A percentile compares a stretch with the other conserved stretches of the same genome.
Conservation (phyloP, 2,329 filamentous ascomycete genomes). For the Setomelanomma holmii region DNA sequence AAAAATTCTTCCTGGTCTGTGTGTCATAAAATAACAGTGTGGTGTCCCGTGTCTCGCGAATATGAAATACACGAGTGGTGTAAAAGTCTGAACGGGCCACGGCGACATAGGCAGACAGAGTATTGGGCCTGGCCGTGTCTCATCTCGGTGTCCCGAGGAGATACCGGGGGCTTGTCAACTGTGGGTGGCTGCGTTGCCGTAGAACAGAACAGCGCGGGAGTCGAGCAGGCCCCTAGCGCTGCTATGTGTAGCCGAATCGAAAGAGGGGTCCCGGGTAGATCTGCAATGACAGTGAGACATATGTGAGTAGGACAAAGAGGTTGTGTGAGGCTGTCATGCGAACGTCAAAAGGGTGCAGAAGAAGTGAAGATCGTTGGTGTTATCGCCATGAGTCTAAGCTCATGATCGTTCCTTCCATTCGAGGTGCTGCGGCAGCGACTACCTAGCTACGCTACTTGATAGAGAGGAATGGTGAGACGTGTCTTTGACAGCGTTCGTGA, state of each 20-base stretch:
- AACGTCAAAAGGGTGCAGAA: constrained; percentile 11
- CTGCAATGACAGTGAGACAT: constrained; percentile 19
- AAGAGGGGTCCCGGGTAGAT: constrained; percentile 12
- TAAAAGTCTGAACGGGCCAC: constrained; percentile 13
- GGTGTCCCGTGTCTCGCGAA: constrained; percentile 16
- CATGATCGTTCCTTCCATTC: constrained; percentile 30
- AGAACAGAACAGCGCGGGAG: constrained; percentile 8
- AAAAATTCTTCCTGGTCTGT: constrained; percentile 31
- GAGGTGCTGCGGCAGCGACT: constrained; percentile 22
- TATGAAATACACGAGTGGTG: constrained; percentile 10
- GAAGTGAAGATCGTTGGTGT: constrained; percentile 5
- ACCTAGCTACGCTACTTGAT: constrained; percentile 18
- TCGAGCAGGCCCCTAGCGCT: background rate
- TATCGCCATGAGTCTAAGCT: constrained; percentile 23
- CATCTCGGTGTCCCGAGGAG: constrained; percentile 3
- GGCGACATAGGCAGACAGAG: constrained; percentile 15
- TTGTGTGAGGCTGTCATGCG: constrained; percentile 19
- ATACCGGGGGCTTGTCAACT: background rate
- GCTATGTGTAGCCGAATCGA: constrained; percentile 10
- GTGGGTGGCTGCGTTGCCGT: constrained; percentile 13
- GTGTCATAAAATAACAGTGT: constrained; percentile 18
- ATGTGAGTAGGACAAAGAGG: constrained; percentile 12
- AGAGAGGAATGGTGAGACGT: constrained; percentile 25
- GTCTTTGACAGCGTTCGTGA: constrained; percentile 18
- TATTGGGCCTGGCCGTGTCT: constrained; percentile 18